A percentile compares a stretch with the other conserved stretches of the same genome.
phyloP scores from a whole-genome alignment of 139 green algal species.

The Spirogloea muscicola region DNA sequence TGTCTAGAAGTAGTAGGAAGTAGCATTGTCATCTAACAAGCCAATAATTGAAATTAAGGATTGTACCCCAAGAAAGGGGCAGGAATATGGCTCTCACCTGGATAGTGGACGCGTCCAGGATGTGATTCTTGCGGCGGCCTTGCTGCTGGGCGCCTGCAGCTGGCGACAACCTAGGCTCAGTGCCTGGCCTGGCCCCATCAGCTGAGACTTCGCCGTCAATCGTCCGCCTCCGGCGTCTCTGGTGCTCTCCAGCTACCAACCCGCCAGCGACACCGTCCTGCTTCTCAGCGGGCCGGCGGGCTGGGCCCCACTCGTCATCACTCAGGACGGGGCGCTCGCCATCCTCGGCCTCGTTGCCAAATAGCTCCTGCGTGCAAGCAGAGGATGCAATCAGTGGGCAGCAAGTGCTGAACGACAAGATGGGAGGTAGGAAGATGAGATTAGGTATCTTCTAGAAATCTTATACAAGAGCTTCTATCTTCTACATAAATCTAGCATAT shows the following conservation, averaged over 20 bases:
- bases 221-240: neutral
- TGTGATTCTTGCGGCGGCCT: neutral
- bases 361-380: conserved; percentile 1
- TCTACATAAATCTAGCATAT: no score
- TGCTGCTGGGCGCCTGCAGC: neutral
- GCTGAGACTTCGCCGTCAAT: neutral
- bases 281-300: no score
- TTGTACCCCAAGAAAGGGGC: no score
- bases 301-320: conserved; percentile 1
- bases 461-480: neutral
- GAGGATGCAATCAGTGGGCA: neutral
- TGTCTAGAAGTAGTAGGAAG: no score
- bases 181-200: neutral
- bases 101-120: no score
- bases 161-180: neutral
- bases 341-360: neutral
- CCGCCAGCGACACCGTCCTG: neutral
- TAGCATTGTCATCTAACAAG: no score
- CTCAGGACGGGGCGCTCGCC: neutral
- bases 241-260: neutral
- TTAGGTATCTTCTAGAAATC: neutral
- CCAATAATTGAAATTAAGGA: no score
- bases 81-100: no score
- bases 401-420: neutral
- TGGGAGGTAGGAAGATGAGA: neutral